Conservation (phyloP, 2,329 filamentous ascomycete genomes). For the Penicillium freii region DNA sequence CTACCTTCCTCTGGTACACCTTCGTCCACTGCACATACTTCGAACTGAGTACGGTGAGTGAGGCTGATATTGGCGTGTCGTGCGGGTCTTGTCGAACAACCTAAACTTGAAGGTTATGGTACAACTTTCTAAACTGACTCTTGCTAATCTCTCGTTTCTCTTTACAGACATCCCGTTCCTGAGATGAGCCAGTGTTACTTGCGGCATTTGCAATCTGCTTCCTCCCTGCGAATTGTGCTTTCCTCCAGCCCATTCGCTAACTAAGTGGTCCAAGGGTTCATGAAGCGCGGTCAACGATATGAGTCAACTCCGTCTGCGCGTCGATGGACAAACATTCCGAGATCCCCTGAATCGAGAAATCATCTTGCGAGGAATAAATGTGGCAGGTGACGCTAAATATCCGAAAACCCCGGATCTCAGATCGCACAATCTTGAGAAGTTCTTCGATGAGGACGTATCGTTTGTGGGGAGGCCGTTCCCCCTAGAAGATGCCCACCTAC, state of each 20-base stretch:
- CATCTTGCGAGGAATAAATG: conserved; percentile 87
- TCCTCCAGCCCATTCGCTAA: background rate
- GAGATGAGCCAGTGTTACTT: background rate
- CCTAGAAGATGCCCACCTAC: conserved; percentile 74
- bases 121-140: background rate
- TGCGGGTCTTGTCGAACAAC: background rate
- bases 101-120: background rate
- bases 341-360: conserved; percentile 81
- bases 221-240: too few relatives aligned
- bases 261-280: background rate
- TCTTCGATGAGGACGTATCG: conserved; percentile 91
- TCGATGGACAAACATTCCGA: conserved; percentile 82
- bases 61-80: background rate
- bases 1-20: background rate
- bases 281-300: background rate
- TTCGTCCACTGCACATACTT: background rate
- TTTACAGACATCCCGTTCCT: background rate
- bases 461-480: conserved; percentile 86
- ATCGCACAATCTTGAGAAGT: conserved; percentile 72
- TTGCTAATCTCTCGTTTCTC: background rate
- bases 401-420: conserved; percentile 77
- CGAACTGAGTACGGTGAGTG: background rate
- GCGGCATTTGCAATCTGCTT: background rate
- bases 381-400: conserved; percentile 86
- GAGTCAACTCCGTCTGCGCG: conserved; percentile 63